These are phyloP conservation scores for Tolypocladium ovalisporum DNA, from an alignment of 2,329 filamentous ascomycete species.

Conservation along the genomic window DNA sequence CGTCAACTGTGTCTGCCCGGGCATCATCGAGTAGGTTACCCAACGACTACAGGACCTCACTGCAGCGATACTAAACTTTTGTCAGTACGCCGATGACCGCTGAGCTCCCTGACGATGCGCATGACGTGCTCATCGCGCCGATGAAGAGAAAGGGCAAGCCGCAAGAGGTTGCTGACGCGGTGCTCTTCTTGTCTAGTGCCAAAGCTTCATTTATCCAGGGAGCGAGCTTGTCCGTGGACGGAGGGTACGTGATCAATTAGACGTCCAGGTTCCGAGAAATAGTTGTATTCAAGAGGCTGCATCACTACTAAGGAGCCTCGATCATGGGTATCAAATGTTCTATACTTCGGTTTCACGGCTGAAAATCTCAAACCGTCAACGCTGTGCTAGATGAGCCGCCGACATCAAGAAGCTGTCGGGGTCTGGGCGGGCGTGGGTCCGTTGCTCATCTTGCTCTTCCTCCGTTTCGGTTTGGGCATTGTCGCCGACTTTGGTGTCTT, in stretches of 20 bases:
- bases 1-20: conserved; percentile 34
- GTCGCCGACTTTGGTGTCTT: conserved; percentile 32
- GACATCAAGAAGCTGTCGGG: conserved; percentile 10
- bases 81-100: conserved; percentile 30
- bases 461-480: conserved; percentile 31
- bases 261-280: not conserved
- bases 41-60: not conserved
- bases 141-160: conserved; percentile 29
- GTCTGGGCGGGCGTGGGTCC: conserved; percentile 20
- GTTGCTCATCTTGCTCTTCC: conserved; percentile 35
- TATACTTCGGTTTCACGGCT: not conserved
- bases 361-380: not conserved
- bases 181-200: conserved; percentile 31
- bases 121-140: conserved; percentile 20
- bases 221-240: conserved; percentile 29
- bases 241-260: conserved; percentile 27
- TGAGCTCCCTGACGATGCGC: conserved; percentile 20
- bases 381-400: not conserved
- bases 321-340: not conserved
- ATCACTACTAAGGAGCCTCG: not conserved
- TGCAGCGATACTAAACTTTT: not conserved
- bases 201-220: conserved; percentile 30
- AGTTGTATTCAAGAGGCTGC: not conserved
- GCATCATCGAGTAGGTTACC: conserved; percentile 22
- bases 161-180: conserved; percentile 34